Evolutionary conservation across 1,284 basidiomycete genomes (phyloP), one percentile per base, ranked within the genome.

Genomic region (Tremellales sp.): DNA sequence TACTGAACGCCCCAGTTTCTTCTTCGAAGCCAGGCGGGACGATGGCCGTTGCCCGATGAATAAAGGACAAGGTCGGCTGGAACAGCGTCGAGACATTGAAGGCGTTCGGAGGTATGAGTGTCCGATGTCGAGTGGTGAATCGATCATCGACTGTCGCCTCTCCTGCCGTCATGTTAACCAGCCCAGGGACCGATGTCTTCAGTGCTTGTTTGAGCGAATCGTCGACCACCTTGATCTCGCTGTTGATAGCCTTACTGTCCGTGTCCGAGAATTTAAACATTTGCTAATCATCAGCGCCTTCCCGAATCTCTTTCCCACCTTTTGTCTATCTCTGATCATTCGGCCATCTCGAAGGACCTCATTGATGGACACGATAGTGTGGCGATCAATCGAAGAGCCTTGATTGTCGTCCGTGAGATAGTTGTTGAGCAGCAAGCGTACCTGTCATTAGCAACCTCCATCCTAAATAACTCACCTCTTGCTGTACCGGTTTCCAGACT

Each of bases 11-110:
- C 46, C 79, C 77, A 19, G 81, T 81, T 29, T 81, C 81, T 14
- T 72, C 71, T 56, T 87, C 87, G 43, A 74, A 66, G 2, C 85
- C 87, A 19, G 82, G 78, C 1, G 89, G 89, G 19, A 93, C 75
- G 19, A 87, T 77, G 19, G 82, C 79, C 27, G 81, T 65, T 0
- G 75, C 77, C 3, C 86, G 81, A 48, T 86, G 79, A 52, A 97
- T 77, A 68, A 95, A 97, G 0, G 84, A 77, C 9, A 97, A 74
- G 6, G 92, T 94, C 0, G 95, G 94, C 57, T 90, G 88, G 73
- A 98, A 97, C 12, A 99, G 77, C 12, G 93, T 82, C 41, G 84
- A 87, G 42, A 97, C 89, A 72, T 97, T 92, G 76, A 97, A 97
- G 1, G 91, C 87, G 66, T 97, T 88, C 1, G 95, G 85, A 51